Evolutionary conservation across 345 rosid species (phyloP), one percentile per base, ranked within the genome.

Genomic region (Luvunga scandens): DNA sequence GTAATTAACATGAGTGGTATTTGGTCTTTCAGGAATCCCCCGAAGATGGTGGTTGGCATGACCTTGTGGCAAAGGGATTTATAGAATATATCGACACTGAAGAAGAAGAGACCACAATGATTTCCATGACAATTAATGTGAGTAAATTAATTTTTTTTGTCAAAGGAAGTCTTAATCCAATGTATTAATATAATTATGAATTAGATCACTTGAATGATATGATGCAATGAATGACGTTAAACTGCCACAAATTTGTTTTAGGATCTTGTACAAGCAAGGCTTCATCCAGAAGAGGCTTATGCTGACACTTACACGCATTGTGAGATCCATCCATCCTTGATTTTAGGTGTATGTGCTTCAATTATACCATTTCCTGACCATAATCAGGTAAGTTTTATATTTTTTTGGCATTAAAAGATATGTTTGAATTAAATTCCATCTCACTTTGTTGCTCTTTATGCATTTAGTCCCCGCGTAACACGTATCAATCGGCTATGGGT

Each of bases 281-380:
- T 87, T 72, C 84, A 87, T 69, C 94, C 92, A 0, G 89, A 84
- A 21, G 98, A 95, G 78, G 97, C 99, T 66, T 93, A 92, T 85
- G 83, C 95, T 57, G 95, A 84, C 61, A 92, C 93, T 72, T 96
- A 96, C 79, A 96, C 99, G 28, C 99, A 96, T 79, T 96, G 99
- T 85, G 99, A 96, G 82, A 94, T 96, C 86, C 99, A 96, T 80
- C 99, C 99, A 6, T 96, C 99, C 63, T 80, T 96, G 81, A 96
- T 96, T 83, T 83, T 96, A 80, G 99, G 99, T 38, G 98, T 94
- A 65, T 96, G 99, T 78, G 98, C 99, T 77, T 96, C 99, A 67
- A 96, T 96, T 75, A 96, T 96, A 85, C 99, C 99, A 38, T 96
- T 96, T 84, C 99, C 99, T 39, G 99, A 96, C 81, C 99, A 96